Conservation (phyloP, 176 grass and related monocot genomes). For the Hyparrhenia diplandra region DNA sequence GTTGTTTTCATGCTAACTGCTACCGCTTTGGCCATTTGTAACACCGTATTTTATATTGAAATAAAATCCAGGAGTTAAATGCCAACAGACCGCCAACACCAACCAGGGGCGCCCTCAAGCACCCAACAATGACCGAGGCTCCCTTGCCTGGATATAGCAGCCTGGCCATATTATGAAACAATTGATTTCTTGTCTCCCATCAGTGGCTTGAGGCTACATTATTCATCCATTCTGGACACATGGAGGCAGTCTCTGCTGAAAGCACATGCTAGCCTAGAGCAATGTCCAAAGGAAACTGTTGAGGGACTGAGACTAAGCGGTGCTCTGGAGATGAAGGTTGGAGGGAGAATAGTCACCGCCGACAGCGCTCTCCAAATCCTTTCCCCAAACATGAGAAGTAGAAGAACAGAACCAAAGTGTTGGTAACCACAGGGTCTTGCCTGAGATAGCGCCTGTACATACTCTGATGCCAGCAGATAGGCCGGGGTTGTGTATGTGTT, state of each 20-base stretch:
- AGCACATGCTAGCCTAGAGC: conserved; percentile 11
- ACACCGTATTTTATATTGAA: background rate
- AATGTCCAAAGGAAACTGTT: background rate
- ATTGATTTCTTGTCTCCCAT: background rate
- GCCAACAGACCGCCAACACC: conserved; percentile 89
- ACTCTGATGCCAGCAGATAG: conserved; percentile 48
- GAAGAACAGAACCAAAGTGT: conserved; percentile 21
- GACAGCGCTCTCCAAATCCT: conserved; percentile 26
- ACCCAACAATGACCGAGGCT: conserved; percentile 62
- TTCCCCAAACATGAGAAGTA: conserved; percentile 28
- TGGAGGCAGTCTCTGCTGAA: background rate
- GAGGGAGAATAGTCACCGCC: conserved; percentile 2
- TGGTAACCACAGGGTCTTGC: conserved; percentile 8
- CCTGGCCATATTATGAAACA: background rate
- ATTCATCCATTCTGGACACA: conserved; percentile 14
- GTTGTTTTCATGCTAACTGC: background rate
- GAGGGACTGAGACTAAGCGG: conserved; percentile 5
- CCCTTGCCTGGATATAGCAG: conserved; percentile 72
- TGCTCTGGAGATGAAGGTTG: background rate
- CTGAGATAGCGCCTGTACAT: conserved; percentile 49
- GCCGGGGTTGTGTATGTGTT: conserved; percentile 22
- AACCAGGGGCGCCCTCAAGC: conserved; percentile 93
- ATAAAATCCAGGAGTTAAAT: conserved; percentile 73
- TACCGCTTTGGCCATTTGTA: background rate
- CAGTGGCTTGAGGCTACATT: conserved; percentile 29